Evolutionary conservation across 441 rosid genomes (phyloP).

Genomic region (Bocquillonia castaneifolia): DNA sequence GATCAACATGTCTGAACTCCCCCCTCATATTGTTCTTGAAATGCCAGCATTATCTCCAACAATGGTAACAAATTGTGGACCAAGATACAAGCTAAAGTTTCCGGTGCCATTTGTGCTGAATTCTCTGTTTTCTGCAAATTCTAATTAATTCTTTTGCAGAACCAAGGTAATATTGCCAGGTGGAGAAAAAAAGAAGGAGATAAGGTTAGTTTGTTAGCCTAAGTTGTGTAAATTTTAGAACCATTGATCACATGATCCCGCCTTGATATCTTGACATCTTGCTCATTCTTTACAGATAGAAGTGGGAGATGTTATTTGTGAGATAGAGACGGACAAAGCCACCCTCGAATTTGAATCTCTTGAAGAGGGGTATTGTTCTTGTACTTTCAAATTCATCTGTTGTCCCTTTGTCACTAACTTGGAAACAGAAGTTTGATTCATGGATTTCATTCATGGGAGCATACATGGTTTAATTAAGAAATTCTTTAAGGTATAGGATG

Average conservation of each 20-base stretch:
- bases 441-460: background rate
- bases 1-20: slow-evolving; percentile 48
- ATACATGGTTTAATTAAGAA: background rate
- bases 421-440: background rate
- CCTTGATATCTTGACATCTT: slow-evolving; percentile 13
- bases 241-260: slow-evolving; percentile 21
- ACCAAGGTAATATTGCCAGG: slow-evolving; percentile 80
- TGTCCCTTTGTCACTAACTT: background rate
- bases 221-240: slow-evolving; percentile 5
- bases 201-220: slow-evolving; percentile 50
- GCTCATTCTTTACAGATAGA: slow-evolving; percentile 64
- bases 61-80: slow-evolving; percentile 52
- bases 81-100: slow-evolving; percentile 20
- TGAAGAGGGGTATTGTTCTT: slow-evolving; percentile 80
- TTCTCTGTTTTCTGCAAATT: slow-evolving; percentile 21
- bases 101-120: slow-evolving; percentile 18
- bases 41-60: slow-evolving; percentile 99
- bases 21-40: slow-evolving; percentile 74
- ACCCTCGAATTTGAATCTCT: slow-evolving; percentile 94
- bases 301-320: slow-evolving; percentile 91
- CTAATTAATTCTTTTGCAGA: slow-evolving; percentile 38
- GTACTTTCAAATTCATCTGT: background rate
- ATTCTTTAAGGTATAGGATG: background rate
- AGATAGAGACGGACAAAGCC: slow-evolving; percentile 98
- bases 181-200: slow-evolving; percentile 98